phyloP scores from a whole-genome alignment of 345 rosid species.

The Firmiana major region DNA sequence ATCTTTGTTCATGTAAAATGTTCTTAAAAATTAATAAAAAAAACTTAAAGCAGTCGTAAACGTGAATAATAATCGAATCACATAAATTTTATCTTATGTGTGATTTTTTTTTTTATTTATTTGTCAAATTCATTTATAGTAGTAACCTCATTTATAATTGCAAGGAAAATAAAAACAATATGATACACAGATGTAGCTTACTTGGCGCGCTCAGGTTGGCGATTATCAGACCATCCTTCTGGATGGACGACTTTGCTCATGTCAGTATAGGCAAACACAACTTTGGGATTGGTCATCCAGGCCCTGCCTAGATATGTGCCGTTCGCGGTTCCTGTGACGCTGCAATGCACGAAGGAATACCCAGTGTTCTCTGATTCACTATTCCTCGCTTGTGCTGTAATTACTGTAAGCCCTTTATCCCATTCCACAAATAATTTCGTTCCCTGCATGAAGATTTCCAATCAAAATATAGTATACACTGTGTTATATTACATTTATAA shows the following conservation, averaged over 20 bases:
- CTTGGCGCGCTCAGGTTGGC: constrained; percentile 28
- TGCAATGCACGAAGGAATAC: constrained; percentile 2
- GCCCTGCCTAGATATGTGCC: constrained; percentile 48
- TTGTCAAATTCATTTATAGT: too few relatives aligned
- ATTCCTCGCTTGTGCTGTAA: constrained; percentile 64
- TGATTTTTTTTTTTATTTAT: too few relatives aligned
- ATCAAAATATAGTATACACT: too few relatives aligned
- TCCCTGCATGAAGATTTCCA: constrained; percentile 15
- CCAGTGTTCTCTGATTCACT: constrained; percentile 41
- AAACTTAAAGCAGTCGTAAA: too few relatives aligned
- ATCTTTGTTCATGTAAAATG: too few relatives aligned
- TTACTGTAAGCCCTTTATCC: constrained; percentile 31
- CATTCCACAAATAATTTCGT: constrained; percentile 30
- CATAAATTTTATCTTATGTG: too few relatives aligned
- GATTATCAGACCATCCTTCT: constrained; percentile 44
- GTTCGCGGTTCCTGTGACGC: constrained; percentile 3
- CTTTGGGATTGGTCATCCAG: constrained; percentile 49
- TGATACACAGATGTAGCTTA: not conserved
- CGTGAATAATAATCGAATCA: too few relatives aligned
- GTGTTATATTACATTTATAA: too few relatives aligned
- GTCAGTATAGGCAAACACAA: constrained; percentile 45
- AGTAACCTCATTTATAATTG: too few relatives aligned
- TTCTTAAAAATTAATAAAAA: too few relatives aligned
- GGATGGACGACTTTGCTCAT: constrained; percentile 40
- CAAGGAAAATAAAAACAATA: too few relatives aligned